Base-by-base conservation (phyloP, 768 basidiomycete genomes). In the Asterophora lycoperdoides region DNA sequence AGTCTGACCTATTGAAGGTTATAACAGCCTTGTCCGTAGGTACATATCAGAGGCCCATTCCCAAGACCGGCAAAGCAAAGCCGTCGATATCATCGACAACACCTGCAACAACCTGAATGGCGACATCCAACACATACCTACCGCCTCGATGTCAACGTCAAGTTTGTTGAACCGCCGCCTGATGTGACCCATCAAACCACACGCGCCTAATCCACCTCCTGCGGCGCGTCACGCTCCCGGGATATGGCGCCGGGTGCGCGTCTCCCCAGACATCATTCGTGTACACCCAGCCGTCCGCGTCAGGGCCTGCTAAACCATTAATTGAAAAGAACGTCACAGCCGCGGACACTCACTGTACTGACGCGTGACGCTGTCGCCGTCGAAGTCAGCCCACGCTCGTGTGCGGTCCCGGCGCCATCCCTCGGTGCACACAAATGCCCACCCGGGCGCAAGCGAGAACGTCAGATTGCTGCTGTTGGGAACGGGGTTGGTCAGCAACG, bases 241-340 rank as follows among this genome's bases (percentile, higher is more conserved):
- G 65, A 67, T 70, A 70, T 34, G 64, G 72, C 60, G 62, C 54
- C 53, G 60, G 66, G 33, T 61, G 66, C 47, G 80, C 70, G 48
- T 81, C 73, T 4, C 79, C 67, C 90, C 89, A 92, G 0, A 75
- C 68, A 49, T 89, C 88, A 53, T 88, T 86, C 7, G 84, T 84
- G 58, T 91, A 91, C 11, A 86, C 79, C 88, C 90, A 92, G 3
- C 87, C 89, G 57, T 80, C 86, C 83, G 44, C 19, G 5, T 44
- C 26, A 10, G 45, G 33, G 23, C 39, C 42, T 44, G 29, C 14
- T 11, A 14, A 19, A 11, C 19, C 7, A 18, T 26, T 48, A 0
- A 39, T 8, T 41, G 52, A 49, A 41, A 37, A 13, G 14, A 32
- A 23, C 10, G 20, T 32, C 9, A 40, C 23, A 43, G 43, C 29